These are phyloP conservation scores for Hyaloscypha bicolor DNA, from an alignment of 495 filamentous ascomycete species.

Conservation along the genomic window DNA sequence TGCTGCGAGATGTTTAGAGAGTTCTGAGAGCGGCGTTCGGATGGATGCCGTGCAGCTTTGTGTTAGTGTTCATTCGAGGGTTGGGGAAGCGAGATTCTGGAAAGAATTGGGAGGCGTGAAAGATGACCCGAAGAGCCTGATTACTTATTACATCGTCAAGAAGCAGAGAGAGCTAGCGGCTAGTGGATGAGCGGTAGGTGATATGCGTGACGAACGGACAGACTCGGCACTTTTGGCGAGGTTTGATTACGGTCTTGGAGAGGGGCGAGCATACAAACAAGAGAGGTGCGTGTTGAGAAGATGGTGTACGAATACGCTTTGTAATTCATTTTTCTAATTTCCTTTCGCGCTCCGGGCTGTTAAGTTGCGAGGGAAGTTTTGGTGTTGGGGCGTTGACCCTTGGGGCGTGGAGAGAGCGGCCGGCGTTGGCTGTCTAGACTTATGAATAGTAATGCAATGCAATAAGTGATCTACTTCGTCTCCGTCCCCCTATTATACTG, in stretches of 20 bases:
- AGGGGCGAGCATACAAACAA: background rate
- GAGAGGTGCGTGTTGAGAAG: background rate
- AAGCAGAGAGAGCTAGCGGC: slow-evolving; percentile 49
- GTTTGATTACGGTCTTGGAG: background rate
- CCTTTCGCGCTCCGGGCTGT: background rate
- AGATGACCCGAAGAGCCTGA: slow-evolving; percentile 70
- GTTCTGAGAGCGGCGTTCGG: slow-evolving; percentile 74
- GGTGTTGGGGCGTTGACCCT: background rate
- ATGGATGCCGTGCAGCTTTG: slow-evolving; percentile 79
- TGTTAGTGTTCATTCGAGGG: slow-evolving; percentile 68
- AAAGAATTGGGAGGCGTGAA: slow-evolving; percentile 60
- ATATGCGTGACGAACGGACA: background rate
- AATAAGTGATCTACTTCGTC: background rate
- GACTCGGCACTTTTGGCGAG: background rate
- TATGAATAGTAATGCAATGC: slow-evolving; percentile 1
- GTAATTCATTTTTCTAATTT: slow-evolving; percentile 1
- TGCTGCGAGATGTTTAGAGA: slow-evolving; percentile 64
- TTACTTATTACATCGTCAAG: slow-evolving; percentile 84
- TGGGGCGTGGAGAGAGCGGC: background rate
- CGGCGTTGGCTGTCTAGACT: background rate
- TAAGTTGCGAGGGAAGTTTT: background rate
- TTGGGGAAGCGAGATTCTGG: slow-evolving; percentile 69
- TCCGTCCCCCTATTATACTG: background rate
- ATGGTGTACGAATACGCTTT: background rate
- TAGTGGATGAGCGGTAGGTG: slow-evolving; percentile 9